These are phyloP conservation scores for Dendrocalamus latiflorus DNA, from an alignment of 202 grass and related monocot genomes.

Conservation along the genomic window DNA sequence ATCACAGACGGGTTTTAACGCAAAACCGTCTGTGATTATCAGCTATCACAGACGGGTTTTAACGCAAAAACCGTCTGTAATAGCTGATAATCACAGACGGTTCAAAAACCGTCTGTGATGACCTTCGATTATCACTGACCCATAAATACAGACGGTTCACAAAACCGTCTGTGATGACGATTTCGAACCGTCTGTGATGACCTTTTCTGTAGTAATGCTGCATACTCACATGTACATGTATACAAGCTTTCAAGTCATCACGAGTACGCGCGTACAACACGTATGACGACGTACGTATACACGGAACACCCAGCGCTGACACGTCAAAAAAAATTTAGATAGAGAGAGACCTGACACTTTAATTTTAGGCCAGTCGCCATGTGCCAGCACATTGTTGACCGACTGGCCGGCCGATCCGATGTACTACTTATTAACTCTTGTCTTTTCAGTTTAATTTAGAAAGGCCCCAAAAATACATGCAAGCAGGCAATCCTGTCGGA, in stretches of 20 bases:
- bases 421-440: not conserved
- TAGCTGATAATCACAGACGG: too few species aligned
- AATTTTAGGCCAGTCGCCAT: not conserved
- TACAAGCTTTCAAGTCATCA: not conserved
- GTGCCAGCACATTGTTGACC: not conserved
- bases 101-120: too few species aligned
- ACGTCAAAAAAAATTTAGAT: too few species aligned
- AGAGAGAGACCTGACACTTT: not conserved
- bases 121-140: too few species aligned
- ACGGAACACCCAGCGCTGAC: not conserved
- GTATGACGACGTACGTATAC: not conserved
- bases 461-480: not conserved
- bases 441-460: not conserved
- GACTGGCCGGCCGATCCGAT: not conserved
- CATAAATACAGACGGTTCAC: too few species aligned
- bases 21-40: too few species aligned
- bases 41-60: too few species aligned
- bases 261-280: not conserved
- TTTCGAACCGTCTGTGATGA: too few species aligned
- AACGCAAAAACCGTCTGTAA: too few species aligned
- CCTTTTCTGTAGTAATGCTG: too few species aligned
- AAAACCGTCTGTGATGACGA: too few species aligned
- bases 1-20: too few species aligned
- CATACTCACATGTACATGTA: not conserved
- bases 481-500: slow-evolving; percentile 1